phyloP scores from a whole-genome alignment of 345 rosid species.

The Syzygium jambos region DNA sequence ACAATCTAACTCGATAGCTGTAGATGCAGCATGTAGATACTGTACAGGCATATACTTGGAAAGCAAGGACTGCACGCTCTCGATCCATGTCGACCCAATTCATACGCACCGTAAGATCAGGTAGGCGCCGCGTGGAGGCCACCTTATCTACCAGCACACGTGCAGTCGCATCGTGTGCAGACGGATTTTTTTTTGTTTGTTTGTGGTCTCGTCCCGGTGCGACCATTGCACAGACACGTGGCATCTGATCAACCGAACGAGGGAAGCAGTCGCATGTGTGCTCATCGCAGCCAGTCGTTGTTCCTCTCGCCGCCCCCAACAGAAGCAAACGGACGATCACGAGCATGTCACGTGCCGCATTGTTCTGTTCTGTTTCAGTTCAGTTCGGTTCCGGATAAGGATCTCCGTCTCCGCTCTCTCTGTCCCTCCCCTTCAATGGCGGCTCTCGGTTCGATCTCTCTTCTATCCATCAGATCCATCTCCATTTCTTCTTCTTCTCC shows the following conservation, averaged over 20 bases:
- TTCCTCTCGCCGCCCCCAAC: neutral
- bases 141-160: neutral
- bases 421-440: constrained; percentile 18
- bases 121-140: accelerated
- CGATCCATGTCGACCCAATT: neutral
- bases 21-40: neutral
- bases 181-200: neutral
- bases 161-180: neutral
- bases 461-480: constrained; percentile 14
- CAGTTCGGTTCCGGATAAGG: neutral
- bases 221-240: neutral
- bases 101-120: accelerated
- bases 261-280: neutral
- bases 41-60: neutral
- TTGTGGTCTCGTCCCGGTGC: neutral
- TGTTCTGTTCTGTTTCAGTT: neutral
- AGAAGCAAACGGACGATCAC: neutral
- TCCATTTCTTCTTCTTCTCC: constrained; percentile 1
- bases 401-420: too few species aligned
- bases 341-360: neutral
- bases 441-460: constrained; percentile 26
- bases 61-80: neutral
- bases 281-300: neutral
- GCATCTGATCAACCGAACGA: neutral
- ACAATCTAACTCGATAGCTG: neutral